phyloP scores from a whole-genome alignment of 352 stramenopile species.

The Phytophthora idaei region DNA sequence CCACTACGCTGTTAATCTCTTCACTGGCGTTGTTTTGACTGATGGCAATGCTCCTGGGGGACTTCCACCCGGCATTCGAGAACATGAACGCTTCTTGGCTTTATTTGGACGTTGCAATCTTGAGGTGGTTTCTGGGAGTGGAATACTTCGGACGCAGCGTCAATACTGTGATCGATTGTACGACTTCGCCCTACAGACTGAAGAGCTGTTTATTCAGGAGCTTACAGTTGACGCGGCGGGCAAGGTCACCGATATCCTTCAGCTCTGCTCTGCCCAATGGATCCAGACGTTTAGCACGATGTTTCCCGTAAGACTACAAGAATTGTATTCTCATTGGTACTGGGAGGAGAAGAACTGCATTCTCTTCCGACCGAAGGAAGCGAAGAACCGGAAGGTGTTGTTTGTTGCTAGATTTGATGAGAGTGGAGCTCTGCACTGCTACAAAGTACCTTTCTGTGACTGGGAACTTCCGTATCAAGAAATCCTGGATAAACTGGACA shows the following conservation, averaged over 20 bases:
- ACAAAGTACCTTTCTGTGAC: slow-evolving; percentile 41
- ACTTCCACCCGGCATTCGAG: slow-evolving; percentile 40
- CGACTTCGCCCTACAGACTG: slow-evolving; percentile 34
- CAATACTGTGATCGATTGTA: slow-evolving; percentile 36
- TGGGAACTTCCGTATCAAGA: background rate
- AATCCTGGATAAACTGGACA: background rate
- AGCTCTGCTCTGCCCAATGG: slow-evolving; percentile 41
- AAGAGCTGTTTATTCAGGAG: slow-evolving; percentile 44
- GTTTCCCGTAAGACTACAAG: slow-evolving; percentile 33
- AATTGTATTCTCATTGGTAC: slow-evolving; percentile 55
- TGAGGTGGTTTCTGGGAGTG: slow-evolving; percentile 39
- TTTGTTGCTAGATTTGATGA: slow-evolving; percentile 30
- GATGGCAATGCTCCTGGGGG: slow-evolving; percentile 45
- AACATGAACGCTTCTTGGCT: slow-evolving; percentile 29
- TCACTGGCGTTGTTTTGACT: slow-evolving; percentile 44
- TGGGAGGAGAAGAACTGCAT: slow-evolving; percentile 47
- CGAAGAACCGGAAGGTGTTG: slow-evolving; percentile 27
- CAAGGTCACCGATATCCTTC: slow-evolving; percentile 20
- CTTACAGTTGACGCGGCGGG: slow-evolving; percentile 6
- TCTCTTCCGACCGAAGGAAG: slow-evolving; percentile 33
- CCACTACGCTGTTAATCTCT: slow-evolving; percentile 54
- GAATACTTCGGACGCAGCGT: slow-evolving; percentile 36
- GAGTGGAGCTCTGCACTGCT: slow-evolving; percentile 17
- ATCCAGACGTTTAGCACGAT: slow-evolving; percentile 9
- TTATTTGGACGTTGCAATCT: slow-evolving; percentile 59